Conservation (phyloP, 2,329 filamentous ascomycete genomes). For the Ophiostoma tasmaniense region DNA sequence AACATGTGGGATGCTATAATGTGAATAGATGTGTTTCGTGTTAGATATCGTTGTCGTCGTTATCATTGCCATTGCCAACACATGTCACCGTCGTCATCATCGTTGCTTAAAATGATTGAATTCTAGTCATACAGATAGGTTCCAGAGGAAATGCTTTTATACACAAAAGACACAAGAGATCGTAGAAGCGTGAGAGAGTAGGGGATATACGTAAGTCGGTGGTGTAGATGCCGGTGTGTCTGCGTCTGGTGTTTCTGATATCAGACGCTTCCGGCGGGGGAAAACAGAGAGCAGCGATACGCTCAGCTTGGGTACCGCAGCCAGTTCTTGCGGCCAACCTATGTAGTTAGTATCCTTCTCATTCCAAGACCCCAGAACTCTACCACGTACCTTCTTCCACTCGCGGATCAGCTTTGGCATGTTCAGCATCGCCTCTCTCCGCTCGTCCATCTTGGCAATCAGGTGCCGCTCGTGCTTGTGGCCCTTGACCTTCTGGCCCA, state of each 20-base stretch:
- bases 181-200: slow-evolving; percentile 3
- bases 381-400: slow-evolving; percentile 74
- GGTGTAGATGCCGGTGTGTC: background rate
- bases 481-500: slow-evolving; percentile 89
- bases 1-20: too few relatives aligned
- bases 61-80: background rate
- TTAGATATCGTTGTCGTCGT: too few relatives aligned
- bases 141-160: background rate
- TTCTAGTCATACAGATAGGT: slow-evolving; percentile 5
- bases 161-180: slow-evolving; percentile 3
- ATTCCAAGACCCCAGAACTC: slow-evolving; percentile 26
- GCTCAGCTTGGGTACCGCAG: slow-evolving; percentile 49
- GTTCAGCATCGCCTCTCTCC: slow-evolving; percentile 83
- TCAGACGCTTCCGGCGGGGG: background rate
- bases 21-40: too few relatives aligned
- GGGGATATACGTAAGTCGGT: background rate
- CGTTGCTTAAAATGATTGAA: background rate
- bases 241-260: background rate
- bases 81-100: background rate
- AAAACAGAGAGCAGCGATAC: background rate
- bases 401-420: slow-evolving; percentile 88
- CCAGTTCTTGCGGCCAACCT: slow-evolving; percentile 50
- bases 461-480: slow-evolving; percentile 85
- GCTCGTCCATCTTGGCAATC: slow-evolving; percentile 72
- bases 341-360: background rate